Conservation (phyloP, 257 asterid genomes). For the Fraxinus quadrangulata region DNA sequence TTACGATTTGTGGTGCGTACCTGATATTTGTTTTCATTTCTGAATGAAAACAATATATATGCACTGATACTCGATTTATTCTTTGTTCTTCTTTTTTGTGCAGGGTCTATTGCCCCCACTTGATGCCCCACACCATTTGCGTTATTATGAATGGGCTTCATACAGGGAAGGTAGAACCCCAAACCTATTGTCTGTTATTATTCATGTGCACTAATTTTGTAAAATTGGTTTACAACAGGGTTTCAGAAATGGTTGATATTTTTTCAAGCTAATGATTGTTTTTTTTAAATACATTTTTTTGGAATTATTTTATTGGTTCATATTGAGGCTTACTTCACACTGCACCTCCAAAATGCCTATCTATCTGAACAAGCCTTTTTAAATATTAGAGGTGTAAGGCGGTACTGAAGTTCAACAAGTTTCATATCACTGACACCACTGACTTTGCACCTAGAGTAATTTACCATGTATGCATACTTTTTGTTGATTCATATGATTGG, state of each 20-base stretch:
- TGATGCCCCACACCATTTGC: conserved; percentile 95
- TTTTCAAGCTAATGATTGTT: too few species aligned
- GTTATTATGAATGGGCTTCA: conserved; percentile 94
- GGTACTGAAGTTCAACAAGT: too few species aligned
- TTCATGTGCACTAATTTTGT: conserved; percentile 8
- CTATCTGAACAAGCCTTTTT: background rate
- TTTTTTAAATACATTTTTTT: too few species aligned
- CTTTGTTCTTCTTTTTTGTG: conserved; percentile 14
- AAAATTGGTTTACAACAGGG: background rate
- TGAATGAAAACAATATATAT: conserved; percentile 7
- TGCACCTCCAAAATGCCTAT: background rate
- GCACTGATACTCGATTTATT: conserved; percentile 6
- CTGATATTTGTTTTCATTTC: conserved; percentile 2
- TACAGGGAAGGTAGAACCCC: conserved; percentile 83
- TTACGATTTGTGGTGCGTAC: conserved; percentile 85
- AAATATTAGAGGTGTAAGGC: background rate
- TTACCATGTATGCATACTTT: too few species aligned
- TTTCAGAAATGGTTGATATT: background rate
- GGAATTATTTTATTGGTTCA: background rate
- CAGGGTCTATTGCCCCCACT: conserved; percentile 95
- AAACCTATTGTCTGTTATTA: conserved; percentile 5
- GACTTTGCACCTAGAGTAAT: background rate
- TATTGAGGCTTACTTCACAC: background rate
- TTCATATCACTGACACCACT: background rate
- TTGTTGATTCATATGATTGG: conserved; percentile 15